Evolutionary conservation across 2,329 filamentous ascomycete species (phyloP).

Genomic region (Aspergillus sergii): DNA sequence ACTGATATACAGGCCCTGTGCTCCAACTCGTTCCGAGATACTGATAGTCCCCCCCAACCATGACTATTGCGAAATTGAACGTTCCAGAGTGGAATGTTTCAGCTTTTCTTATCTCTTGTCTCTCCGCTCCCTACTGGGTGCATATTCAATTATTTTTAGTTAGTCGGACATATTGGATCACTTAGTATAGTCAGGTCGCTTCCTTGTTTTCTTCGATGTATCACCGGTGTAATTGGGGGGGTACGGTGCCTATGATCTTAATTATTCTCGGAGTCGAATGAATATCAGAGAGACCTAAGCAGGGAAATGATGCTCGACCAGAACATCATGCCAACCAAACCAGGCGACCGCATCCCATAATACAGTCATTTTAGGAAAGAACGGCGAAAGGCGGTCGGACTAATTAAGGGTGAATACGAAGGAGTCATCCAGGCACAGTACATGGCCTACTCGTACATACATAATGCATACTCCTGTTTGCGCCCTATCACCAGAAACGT

Average conservation of each 20-base stretch:
- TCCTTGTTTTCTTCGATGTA: background rate
- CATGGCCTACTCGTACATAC: background rate
- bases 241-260: background rate
- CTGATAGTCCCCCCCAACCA: background rate
- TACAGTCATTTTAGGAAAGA: background rate
- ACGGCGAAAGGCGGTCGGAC: background rate
- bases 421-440: background rate
- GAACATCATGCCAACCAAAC: background rate
- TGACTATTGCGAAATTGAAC: background rate
- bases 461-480: background rate
- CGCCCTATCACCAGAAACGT: background rate
- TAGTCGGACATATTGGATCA: too few species aligned
- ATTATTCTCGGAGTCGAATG: background rate
- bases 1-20: conserved; percentile 1
- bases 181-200: background rate
- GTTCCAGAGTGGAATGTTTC: conserved; percentile 2
- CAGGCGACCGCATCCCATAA: background rate
- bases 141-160: background rate
- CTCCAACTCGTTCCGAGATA: conserved; percentile 3
- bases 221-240: background rate
- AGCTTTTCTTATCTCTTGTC: background rate
- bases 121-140: background rate
- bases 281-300: too few species aligned
- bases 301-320: background rate
- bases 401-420: background rate